A percentile compares a stretch with the other conserved stretches of the same genome.
Evolutionary conservation across 768 basidiomycete species (phyloP).

Genomic region (Auriculariales sp.): DNA sequence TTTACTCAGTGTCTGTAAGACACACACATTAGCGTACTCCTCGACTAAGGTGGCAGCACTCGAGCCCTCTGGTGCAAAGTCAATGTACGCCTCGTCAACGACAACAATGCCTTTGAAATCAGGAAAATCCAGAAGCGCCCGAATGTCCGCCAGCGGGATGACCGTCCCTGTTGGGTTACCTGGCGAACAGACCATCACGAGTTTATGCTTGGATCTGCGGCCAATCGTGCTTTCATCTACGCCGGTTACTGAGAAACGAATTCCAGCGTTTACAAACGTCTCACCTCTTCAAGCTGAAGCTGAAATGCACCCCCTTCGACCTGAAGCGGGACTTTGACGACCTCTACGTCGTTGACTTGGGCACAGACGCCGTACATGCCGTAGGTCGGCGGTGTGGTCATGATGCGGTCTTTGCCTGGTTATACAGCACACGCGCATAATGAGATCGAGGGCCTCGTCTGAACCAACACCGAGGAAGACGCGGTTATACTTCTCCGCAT

Average conservation of each 20-base stretch:
- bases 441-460: slow-evolving; percentile 89
- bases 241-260: not conserved
- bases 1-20: slow-evolving; percentile 95
- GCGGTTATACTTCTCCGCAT: slow-evolving; percentile 27
- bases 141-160: slow-evolving; percentile 57
- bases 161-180: slow-evolving; percentile 92
- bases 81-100: slow-evolving; percentile 96
- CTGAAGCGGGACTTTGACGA: slow-evolving; percentile 62
- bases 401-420: slow-evolving; percentile 69
- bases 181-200: slow-evolving; percentile 91
- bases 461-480: slow-evolving; percentile 94
- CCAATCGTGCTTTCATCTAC: slow-evolving; percentile 59
- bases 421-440: slow-evolving; percentile 78
- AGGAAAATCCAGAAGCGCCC: slow-evolving; percentile 57
- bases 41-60: slow-evolving; percentile 60
- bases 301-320: slow-evolving; percentile 81
- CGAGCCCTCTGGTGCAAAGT: slow-evolving; percentile 54
- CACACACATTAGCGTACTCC: slow-evolving; percentile 77
- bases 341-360: slow-evolving; percentile 81
- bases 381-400: slow-evolving; percentile 90
- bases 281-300: slow-evolving; percentile 56
- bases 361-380: slow-evolving; percentile 96
- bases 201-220: slow-evolving; percentile 70
- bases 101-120: slow-evolving; percentile 83
- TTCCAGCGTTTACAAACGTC: slow-evolving; percentile 10